Evolutionary conservation across 73 alveolate genomes (phyloP), one percentile per base, ranked within the genome.

Genomic region (Blepharisma stoltei): DNA sequence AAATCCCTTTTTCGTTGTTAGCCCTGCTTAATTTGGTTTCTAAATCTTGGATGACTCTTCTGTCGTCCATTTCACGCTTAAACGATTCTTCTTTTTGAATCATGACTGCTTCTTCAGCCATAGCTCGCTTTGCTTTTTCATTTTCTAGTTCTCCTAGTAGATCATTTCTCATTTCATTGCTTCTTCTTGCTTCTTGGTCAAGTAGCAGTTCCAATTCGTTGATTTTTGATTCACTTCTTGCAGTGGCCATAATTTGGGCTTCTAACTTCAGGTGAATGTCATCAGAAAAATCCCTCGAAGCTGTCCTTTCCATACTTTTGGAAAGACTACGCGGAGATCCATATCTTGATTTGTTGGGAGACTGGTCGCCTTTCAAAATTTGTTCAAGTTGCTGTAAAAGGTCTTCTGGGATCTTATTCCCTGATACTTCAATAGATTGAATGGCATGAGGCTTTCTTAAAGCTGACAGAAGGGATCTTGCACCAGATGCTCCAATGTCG

Each of bases 381-480:
- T 85, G 83, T 23, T 80, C 86, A 23, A 81, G 53, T 81, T 85
- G 49, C 37, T 67, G 55, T 23, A 81, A 14, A 21, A 50, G 6
- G 54, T 81, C 89, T 21, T 85, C 92, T 14, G 80, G 67, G 55
- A 85, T 83, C 70, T 81, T 81, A 55, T 85, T 85, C 41, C 92
- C 92, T 6, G 85, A 69, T 38, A 81, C n/a, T 23, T 85, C 92
- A 20, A 85, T 27, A 0, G 48, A 6, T 11, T 48, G 23, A n/a
- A 85, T 14, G 6, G 82, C 4, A 54, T 60, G 54, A 45, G 73
- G 70, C 70, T 20, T n/a, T 7, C 54, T 7, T 5, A 85, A 53
- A 32, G 82, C 85, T 53, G 71, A 70, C 32, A 85, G 37, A 43
- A 85, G 54, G 1, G 77, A 69, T 41, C 76, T 85, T 11, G 82